A percentile compares a stretch with the other conserved stretches of the same genome.
Conservation (phyloP, 805 yeast species). For the Metschnikowia continentalis region DNA sequence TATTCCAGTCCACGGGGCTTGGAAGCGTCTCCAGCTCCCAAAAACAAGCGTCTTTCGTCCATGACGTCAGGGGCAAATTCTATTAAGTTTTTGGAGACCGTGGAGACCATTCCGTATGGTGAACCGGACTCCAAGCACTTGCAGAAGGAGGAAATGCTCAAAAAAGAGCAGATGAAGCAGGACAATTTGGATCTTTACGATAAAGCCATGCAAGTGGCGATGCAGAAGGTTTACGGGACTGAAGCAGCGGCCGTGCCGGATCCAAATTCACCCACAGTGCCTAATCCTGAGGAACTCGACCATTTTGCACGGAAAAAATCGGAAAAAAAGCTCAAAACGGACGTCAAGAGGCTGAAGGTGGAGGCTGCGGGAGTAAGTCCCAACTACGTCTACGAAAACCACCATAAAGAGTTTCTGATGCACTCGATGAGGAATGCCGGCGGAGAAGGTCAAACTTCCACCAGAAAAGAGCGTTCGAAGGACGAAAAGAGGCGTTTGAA, state of each 20-base stretch:
- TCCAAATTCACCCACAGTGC: background rate
- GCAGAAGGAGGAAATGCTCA: constrained; percentile 7
- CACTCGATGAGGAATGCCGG: constrained; percentile 12
- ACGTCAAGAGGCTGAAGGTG: constrained; percentile 8
- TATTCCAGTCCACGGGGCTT: background rate
- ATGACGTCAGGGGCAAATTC: constrained; percentile 28
- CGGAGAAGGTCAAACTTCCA: background rate
- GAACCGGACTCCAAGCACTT: constrained; percentile 5
- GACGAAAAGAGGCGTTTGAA: constrained; percentile 9
- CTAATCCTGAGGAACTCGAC: background rate
- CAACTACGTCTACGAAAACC: constrained; percentile 17
- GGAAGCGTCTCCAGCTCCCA: constrained; percentile 10
- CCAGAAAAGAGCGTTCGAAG: constrained; percentile 9
- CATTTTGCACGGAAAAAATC: constrained; percentile 10
- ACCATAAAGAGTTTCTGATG: constrained; percentile 14
- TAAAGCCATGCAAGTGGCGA: constrained; percentile 53
- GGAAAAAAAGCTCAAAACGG: constrained; percentile 12
- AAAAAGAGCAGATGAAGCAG: constrained; percentile 13
- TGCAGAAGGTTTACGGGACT: constrained; percentile 50
- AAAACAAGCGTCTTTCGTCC: constrained; percentile 4
- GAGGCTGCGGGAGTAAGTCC: constrained; percentile 15
- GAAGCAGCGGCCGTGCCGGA: background rate
- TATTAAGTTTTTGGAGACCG: constrained; percentile 35
- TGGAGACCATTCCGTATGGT: constrained; percentile 32
- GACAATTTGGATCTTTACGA: constrained; percentile 52